These are phyloP conservation scores for Penicillium paxilli DNA, from an alignment of 495 filamentous ascomycete genomes.

Conservation along the genomic window DNA sequence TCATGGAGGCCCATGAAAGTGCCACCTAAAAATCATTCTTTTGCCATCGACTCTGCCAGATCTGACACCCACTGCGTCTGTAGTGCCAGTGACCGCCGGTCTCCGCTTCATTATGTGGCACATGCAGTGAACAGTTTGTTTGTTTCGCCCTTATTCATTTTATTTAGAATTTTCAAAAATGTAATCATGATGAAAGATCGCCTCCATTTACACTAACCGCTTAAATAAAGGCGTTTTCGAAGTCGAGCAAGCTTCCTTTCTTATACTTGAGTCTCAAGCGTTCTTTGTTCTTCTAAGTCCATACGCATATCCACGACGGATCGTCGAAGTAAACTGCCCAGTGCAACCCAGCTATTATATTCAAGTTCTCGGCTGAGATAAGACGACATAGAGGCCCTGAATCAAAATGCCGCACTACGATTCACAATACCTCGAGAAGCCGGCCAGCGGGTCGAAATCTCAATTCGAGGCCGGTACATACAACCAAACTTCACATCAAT, in stretches of 20 bases:
- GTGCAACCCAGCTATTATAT: too few relatives aligned
- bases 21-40: neutral
- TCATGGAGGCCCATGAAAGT: neutral
- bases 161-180: neutral
- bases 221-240: slow-evolving; percentile 1
- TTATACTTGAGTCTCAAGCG: neutral
- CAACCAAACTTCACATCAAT: neutral
- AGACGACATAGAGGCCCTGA: too few relatives aligned
- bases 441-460: slow-evolving; percentile 25
- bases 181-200: slow-evolving; percentile 6
- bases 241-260: neutral
- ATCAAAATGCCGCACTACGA: slow-evolving; percentile 5
- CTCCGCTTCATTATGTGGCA: neutral
- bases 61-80: too few relatives aligned
- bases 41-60: neutral
- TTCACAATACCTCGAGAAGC: slow-evolving; percentile 20
- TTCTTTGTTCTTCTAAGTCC: neutral
- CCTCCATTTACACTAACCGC: neutral
- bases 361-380: too few relatives aligned
- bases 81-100: too few relatives aligned
- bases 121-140: neutral
- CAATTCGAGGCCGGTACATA: slow-evolving; percentile 26
- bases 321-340: neutral
- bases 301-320: neutral
- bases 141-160: neutral